Evolutionary conservation across 306 rosid species (phyloP).

Genomic region (Cicer cuneatum): DNA sequence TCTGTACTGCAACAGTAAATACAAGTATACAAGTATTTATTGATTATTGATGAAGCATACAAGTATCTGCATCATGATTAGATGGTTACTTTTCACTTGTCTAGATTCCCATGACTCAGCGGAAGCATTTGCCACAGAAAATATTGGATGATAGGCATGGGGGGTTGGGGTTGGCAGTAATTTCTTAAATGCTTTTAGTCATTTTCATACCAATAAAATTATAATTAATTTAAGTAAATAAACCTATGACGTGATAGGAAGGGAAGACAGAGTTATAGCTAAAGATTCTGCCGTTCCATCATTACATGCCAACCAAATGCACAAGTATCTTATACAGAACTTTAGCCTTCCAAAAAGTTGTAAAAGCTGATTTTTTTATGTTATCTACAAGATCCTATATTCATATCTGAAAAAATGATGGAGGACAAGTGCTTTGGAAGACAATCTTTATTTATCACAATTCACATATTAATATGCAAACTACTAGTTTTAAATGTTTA

Average conservation of each 20-base stretch:
- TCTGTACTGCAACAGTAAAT: slow-evolving; percentile 14
- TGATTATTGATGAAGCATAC: slow-evolving; percentile 24
- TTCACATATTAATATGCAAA: slow-evolving; percentile 10
- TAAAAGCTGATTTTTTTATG: not conserved
- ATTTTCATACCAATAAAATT: not conserved
- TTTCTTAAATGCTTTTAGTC: not conserved
- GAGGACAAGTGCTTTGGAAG: not conserved
- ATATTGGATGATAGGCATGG: not conserved
- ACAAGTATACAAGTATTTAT: too few relatives aligned
- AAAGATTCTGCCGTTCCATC: not conserved
- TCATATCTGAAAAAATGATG: not conserved
- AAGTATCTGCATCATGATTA: not conserved
- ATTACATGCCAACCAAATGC: slow-evolving; percentile 1
- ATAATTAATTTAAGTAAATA: not conserved
- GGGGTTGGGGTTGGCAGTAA: slow-evolving; percentile 10
- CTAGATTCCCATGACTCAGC: not conserved
- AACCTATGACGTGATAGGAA: not conserved
- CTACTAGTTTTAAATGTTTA: slow-evolving; percentile 11
- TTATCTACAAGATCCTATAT: not conserved
- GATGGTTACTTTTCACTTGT: not conserved
- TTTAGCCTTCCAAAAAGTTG: not conserved
- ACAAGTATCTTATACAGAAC: not conserved
- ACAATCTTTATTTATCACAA: not conserved
- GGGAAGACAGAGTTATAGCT: slow-evolving; percentile 5
- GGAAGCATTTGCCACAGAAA: not conserved